These are phyloP conservation scores for Metarhizium rileyi DNA, from an alignment of 2,329 filamentous ascomycete species.

Conservation along the genomic window DNA sequence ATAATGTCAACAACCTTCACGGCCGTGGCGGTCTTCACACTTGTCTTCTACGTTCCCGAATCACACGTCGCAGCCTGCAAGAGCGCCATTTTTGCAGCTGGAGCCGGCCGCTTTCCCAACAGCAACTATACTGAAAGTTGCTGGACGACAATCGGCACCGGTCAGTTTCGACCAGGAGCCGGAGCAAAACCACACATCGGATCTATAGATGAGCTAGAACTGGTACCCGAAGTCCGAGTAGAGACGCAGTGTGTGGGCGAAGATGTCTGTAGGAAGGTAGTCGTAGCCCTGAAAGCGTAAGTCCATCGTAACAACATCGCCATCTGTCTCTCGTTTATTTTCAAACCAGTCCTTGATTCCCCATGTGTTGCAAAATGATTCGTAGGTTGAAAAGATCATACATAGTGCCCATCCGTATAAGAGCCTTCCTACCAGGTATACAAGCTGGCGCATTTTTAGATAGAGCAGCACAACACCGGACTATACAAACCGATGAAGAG, in stretches of 20 bases:
- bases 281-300: too few species aligned
- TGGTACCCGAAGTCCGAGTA: conserved; percentile 49
- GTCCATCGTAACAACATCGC: too few species aligned
- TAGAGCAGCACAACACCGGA: too few species aligned
- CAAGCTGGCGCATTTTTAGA: too few species aligned
- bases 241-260: conserved; percentile 54
- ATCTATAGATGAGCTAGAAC: conserved; percentile 43
- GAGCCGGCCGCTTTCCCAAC: conserved; percentile 42
- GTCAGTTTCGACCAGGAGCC: conserved; percentile 56
- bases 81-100: conserved; percentile 44
- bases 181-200: conserved; percentile 56
- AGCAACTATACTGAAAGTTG: conserved; percentile 47
- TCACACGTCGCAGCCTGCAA: conserved; percentile 39
- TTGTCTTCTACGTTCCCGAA: conserved; percentile 42
- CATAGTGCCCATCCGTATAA: too few species aligned
- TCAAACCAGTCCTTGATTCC: too few species aligned
- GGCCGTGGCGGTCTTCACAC: conserved; percentile 22
- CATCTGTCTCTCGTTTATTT: too few species aligned
- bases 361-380: too few species aligned
- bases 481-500: too few species aligned
- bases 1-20: conserved; percentile 1
- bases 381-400: too few species aligned
- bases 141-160: conserved; percentile 43
- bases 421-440: too few species aligned
- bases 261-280: too few species aligned